Evolutionary conservation across 164 flowering plant genomes (phyloP), one percentile per base, ranked within the genome.

Genomic region (Chimonanthus praecox): DNA sequence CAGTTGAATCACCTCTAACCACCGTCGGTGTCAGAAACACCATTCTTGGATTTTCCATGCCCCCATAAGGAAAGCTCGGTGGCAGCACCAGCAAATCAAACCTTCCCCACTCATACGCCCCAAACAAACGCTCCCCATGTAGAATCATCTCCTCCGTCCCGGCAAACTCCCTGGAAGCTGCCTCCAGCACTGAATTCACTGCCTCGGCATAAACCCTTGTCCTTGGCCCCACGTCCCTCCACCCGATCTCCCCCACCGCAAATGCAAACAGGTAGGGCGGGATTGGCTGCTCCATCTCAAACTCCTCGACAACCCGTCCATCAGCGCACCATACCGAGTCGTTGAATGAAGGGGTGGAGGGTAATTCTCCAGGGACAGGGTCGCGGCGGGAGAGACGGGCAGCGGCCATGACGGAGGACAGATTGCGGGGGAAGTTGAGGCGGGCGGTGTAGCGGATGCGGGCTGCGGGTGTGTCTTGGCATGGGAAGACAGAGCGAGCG

Each of bases 11-110:
- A 47, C 99, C 97, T 73, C 85, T 93, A 43, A 95, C 90, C 78
- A 95, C 96, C 0, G 98, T 93, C 0, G 99, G 99, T 4, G 99
- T 95, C 86, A 95, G 78, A 78, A 95, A 95, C 71, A 85, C 89
- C 94, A 95, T 89, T 84, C 90, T 90, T 7, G 99, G 99, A 77
- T 95, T 95, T 87, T 95, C 99, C 99, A 95, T 95, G 5, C 99
- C 99, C 2, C 96, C 99, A 58, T 88, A 93, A 6, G 99, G 99
- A 78, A 93, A 95, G 78, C 99, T 95, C n/a, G 97, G 98, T 0
- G 99, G 99, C 84, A 95, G 70, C 67, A 95, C 99, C 74, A 93
- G 75, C 81, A 95, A 70, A 83, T 95, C 99, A 67, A 93, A 95
- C 83, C 98, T 86, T 80, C 89, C 99, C 99, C 98, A 95, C 15